Percentiles rank a stretch among this genome's conserved stretches.
Conservation (phyloP, 1,284 basidiomycete species). For the Wallemia hederae region DNA sequence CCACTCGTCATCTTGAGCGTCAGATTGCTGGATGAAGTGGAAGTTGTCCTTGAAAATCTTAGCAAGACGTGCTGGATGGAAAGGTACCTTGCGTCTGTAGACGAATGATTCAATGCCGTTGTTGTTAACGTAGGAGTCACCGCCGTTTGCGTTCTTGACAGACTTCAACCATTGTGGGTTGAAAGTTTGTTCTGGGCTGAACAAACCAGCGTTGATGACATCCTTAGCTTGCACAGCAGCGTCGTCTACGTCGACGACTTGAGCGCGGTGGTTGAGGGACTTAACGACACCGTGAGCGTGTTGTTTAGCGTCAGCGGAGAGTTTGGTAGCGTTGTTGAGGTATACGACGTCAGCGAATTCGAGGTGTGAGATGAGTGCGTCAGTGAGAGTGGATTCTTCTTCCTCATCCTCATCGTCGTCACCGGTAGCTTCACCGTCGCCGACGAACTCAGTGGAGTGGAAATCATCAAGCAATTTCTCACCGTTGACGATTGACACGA, state of each 20-base stretch:
- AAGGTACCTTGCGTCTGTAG: slow-evolving; percentile 17
- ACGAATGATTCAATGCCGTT: slow-evolving; percentile 17
- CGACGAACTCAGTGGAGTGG: background rate
- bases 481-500: background rate
- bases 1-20: slow-evolving; percentile 12
- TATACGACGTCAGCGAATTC: slow-evolving; percentile 21
- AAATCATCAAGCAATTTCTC: background rate
- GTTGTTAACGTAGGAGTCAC: slow-evolving; percentile 3
- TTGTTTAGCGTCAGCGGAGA: background rate
- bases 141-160: slow-evolving; percentile 14
- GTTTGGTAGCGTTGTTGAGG: slow-evolving; percentile 18
- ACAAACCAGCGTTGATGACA: slow-evolving; percentile 16
- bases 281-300: slow-evolving; percentile 12
- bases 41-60: slow-evolving; percentile 17
- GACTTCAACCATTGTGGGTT: slow-evolving; percentile 17
- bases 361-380: slow-evolving; percentile 6
- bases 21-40: slow-evolving; percentile 15
- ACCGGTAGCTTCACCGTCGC: background rate
- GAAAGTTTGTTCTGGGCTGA: slow-evolving; percentile 16
- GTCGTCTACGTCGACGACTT: slow-evolving; percentile 14
- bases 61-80: slow-evolving; percentile 20
- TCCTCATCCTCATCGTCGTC: background rate
- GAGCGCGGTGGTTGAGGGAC: slow-evolving; percentile 19
- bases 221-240: slow-evolving; percentile 16
- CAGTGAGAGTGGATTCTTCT: background rate